Conservation (phyloP, 305 asterid species). For the Nicotiana rustica region DNA sequence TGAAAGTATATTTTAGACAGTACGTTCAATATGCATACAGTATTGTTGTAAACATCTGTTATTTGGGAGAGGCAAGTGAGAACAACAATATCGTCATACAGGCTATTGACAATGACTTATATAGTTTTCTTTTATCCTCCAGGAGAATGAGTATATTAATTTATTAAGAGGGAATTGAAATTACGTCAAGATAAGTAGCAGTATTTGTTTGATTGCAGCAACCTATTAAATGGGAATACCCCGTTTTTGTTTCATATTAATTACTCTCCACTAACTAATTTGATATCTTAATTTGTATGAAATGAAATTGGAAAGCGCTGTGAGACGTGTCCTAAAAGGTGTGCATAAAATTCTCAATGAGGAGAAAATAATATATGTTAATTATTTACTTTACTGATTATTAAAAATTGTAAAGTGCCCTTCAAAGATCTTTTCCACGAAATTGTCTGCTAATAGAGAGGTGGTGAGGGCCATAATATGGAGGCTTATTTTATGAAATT, state of each 20-base stretch:
- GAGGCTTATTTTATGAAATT: background rate
- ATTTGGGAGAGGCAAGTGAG: background rate
- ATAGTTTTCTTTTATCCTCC: conserved; percentile 9
- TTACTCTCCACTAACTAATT: background rate
- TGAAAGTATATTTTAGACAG: too few relatives aligned
- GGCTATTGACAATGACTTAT: background rate
- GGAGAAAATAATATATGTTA: background rate
- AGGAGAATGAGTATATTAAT: background rate
- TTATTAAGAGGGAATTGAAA: background rate
- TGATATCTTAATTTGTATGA: background rate
- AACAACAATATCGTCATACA: background rate
- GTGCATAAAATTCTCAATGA: background rate
- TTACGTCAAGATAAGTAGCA: conserved; percentile 17
- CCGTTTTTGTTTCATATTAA: background rate
- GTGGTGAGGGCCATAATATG: background rate
- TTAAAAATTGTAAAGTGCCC: background rate
- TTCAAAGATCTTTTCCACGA: background rate
- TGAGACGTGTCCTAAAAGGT: background rate
- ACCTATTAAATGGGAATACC: background rate
- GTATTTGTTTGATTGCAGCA: conserved; percentile 9
- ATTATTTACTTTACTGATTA: background rate
- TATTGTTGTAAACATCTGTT: background rate
- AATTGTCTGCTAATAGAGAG: background rate
- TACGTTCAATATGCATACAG: too few relatives aligned
- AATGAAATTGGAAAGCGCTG: background rate